phyloP scores from a whole-genome alignment of 2,329 filamentous ascomycete species.

The Aspergillus carbonarius region DNA sequence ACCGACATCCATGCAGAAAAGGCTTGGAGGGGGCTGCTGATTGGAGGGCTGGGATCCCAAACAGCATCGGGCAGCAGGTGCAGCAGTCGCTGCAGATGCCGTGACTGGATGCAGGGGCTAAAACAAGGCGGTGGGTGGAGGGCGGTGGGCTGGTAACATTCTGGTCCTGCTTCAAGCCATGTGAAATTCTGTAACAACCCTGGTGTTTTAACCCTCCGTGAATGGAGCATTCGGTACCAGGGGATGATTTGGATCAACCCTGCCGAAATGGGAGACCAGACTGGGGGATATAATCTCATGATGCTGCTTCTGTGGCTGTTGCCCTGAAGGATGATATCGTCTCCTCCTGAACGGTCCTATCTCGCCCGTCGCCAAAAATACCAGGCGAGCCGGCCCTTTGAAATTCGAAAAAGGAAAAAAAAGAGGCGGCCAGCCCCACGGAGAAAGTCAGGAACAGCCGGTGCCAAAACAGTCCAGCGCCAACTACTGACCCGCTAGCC shows the following conservation, averaged over 20 bases:
- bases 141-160: background rate
- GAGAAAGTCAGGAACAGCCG: conserved; percentile 18
- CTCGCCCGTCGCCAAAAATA: background rate
- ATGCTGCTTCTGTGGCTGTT: background rate
- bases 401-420: conserved; percentile 5
- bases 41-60: background rate
- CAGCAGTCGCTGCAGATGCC: too few relatives aligned
- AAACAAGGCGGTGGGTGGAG: conserved; percentile 6
- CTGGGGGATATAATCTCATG: background rate
- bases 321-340: background rate
- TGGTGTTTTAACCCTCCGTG: background rate
- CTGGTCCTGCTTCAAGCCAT: conserved; percentile 1
- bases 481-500: conserved; percentile 10
- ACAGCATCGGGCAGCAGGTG: conserved; percentile 5
- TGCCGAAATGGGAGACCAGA: background rate
- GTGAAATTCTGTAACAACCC: conserved; percentile 6
- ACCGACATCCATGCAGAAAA: background rate
- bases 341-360: background rate
- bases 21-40: background rate
- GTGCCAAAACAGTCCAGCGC: conserved; percentile 15
- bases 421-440: conserved; percentile 13
- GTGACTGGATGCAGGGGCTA: conserved; percentile 6
- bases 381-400: background rate
- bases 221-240: background rate
- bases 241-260: background rate